Evolutionary conservation across 1,284 basidiomycete genomes (phyloP).

Genomic region (Tilletia caries): DNA sequence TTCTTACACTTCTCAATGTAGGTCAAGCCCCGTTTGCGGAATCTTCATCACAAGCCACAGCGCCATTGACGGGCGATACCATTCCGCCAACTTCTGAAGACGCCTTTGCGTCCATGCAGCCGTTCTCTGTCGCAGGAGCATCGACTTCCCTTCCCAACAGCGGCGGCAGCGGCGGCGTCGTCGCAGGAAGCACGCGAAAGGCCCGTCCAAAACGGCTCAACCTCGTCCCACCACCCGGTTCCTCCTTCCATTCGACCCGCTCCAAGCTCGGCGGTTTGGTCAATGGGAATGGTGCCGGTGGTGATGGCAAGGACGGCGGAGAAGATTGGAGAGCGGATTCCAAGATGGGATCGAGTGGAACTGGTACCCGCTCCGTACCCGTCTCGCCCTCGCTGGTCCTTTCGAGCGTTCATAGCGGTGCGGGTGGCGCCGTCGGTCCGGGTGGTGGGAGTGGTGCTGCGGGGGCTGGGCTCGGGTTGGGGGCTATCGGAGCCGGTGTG

Average conservation of each 20-base stretch:
- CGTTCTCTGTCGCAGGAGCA: too few relatives aligned
- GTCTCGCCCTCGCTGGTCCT: neutral
- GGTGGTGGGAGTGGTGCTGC: neutral
- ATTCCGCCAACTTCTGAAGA: too few relatives aligned
- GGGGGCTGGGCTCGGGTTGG: neutral
- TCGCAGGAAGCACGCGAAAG: neutral
- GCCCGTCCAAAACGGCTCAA: slow-evolving; percentile 3
- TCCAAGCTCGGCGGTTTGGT: neutral
- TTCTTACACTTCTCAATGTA: too few relatives aligned
- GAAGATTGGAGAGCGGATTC: slow-evolving; percentile 2
- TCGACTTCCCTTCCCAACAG: neutral
- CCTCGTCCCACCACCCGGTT: slow-evolving; percentile 8
- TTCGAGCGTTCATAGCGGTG: neutral
- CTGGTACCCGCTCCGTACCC: neutral
- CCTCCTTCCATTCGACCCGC: neutral
- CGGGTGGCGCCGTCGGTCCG: neutral
- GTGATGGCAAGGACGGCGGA: neutral
- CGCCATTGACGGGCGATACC: too few relatives aligned
- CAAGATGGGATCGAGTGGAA: neutral
- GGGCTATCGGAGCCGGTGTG: neutral
- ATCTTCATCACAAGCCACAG: too few relatives aligned
- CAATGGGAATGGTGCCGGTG: neutral
- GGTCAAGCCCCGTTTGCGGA: too few relatives aligned
- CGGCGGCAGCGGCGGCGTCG: neutral
- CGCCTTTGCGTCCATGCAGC: too few relatives aligned